Conservation (phyloP, 2,329 filamentous ascomycete genomes). For the Fusarium pseudocircinatum region DNA sequence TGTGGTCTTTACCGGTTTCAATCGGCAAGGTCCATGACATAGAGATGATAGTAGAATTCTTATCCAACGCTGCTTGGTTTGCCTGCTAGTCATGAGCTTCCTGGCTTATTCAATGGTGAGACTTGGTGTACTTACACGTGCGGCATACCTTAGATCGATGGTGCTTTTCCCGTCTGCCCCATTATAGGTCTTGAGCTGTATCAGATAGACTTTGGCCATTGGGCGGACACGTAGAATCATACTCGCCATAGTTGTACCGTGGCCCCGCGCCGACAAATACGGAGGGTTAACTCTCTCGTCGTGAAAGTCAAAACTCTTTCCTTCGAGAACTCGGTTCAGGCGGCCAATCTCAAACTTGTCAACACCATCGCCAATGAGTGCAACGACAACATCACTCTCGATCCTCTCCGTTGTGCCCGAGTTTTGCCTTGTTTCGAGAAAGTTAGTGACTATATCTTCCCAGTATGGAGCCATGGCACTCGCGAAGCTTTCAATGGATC, state of each 20-base stretch:
- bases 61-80: too few species aligned
- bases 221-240: slow-evolving; percentile 2
- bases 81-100: too few species aligned
- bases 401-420: neutral
- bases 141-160: neutral
- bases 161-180: neutral
- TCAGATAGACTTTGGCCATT: neutral
- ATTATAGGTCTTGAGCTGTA: neutral
- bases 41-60: too few species aligned
- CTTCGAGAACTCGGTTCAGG: neutral
- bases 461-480: neutral
- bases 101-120: too few species aligned
- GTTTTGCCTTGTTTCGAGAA: neutral
- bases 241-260: neutral
- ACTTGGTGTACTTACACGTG: neutral
- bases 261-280: neutral
- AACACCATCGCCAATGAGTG: neutral
- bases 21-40: too few species aligned
- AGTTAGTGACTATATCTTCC: neutral
- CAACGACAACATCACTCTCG: neutral
- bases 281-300: neutral
- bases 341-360: neutral
- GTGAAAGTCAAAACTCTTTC: neutral
- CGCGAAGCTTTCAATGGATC: neutral
- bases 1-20: too few species aligned